These are phyloP conservation scores for Pleurotus djamor DNA, from an alignment of 768 basidiomycete species.

Conservation along the genomic window DNA sequence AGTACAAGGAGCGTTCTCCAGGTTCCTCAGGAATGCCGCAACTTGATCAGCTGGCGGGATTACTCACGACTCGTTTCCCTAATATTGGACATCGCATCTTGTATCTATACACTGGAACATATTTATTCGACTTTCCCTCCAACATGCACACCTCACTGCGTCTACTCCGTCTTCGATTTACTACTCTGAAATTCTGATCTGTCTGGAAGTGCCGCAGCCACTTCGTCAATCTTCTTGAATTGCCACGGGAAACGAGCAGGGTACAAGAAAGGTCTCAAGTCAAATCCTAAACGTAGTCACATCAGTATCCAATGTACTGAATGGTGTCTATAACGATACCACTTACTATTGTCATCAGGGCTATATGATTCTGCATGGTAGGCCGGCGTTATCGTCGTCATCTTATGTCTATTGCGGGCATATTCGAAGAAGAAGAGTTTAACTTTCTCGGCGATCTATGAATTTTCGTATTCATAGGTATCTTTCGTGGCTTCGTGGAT, in stretches of 20 bases:
- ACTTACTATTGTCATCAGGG: slow-evolving; percentile 92
- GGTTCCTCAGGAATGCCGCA: slow-evolving; percentile 56
- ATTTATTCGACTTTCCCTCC: slow-evolving; percentile 11
- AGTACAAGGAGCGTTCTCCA: slow-evolving; percentile 71
- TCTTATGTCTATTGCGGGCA: slow-evolving; percentile 96
- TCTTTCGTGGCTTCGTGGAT: not conserved
- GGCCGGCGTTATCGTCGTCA: slow-evolving; percentile 93
- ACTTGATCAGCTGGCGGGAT: slow-evolving; percentile 9
- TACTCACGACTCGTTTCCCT: not conserved
- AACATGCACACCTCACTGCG: not conserved
- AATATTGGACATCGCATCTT: slow-evolving; percentile 10
- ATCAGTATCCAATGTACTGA: not conserved
- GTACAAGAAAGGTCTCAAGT: slow-evolving; percentile 95
- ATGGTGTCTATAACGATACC: not conserved
- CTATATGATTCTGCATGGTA: slow-evolving; percentile 97
- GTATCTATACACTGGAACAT: slow-evolving; percentile 15
- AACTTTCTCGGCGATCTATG: slow-evolving; percentile 93
- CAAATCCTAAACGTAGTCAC: slow-evolving; percentile 62
- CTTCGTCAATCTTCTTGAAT: slow-evolving; percentile 91
- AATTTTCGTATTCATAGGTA: not conserved
- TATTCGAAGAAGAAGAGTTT: slow-evolving; percentile 97
- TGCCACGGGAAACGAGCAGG: slow-evolving; percentile 96
- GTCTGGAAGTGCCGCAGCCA: slow-evolving; percentile 76
- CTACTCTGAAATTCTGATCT: slow-evolving; percentile 40
- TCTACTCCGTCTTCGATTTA: slow-evolving; percentile 47